Evolutionary conservation across 257 asterid species (phyloP), one percentile per base, ranked within the genome.

Genomic region (Solanum acaule): DNA sequence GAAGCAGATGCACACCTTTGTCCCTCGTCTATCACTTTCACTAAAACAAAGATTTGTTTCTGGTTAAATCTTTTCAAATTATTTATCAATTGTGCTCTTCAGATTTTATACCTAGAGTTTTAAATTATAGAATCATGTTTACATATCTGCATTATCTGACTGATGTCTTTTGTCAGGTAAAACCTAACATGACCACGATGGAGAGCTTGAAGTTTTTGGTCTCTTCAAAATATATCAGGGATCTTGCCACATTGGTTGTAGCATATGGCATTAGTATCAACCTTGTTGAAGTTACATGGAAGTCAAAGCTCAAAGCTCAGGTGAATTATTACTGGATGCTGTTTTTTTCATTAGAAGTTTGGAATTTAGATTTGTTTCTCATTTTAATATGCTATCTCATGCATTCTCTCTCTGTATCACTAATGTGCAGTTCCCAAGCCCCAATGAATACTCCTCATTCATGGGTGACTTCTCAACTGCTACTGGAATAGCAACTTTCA

Each of bases 231-330:
- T 97, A 97, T 81, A 95, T 97, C 22, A 92, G 99, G 91, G 95
- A 96, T 93, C 98, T 97, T 10, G 99, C 99, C 40, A 94, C 98
- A 76, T 91, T 97, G 92, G 99, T 97, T 33, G 99, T 97, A 31
- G 99, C 99, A 38, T 97, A 97, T 78, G 99, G 99, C 59, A 96
- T 97, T 63, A 96, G 99, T 92, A 97, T 97, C 88, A 97, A 97
- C 92, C 98, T 97, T 46, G 99, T 97, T 2, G 99, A 97, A 92
- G 99, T 97, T 83, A 97, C 99, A 15, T 97, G 99, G 99, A 97
- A 97, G 87, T 97, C 99, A 3, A 97, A 97, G 94, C 99, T 96
- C 92, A 97, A 97, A 93, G 99, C 99, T 88, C 99, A 97, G 99
- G 99, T 96, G 91, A 88, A 78, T 44, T 11, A 38, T 34, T 35